Base-by-base conservation (phyloP, 2,329 filamentous ascomycete species). In the Xylaria sp. region DNA sequence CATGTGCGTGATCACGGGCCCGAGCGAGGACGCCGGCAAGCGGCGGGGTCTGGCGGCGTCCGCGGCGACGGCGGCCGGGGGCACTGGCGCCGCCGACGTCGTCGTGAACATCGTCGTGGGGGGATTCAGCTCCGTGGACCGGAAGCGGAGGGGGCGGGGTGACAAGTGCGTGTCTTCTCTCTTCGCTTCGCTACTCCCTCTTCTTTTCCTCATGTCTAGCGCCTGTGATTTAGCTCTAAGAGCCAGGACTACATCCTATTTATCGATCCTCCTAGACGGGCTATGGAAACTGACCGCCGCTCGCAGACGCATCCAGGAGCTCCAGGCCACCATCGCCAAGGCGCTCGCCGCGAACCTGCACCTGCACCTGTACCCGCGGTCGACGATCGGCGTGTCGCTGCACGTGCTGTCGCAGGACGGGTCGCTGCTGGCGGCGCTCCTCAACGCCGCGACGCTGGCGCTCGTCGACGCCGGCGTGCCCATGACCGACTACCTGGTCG, bases 401-500 rank as follows among this genome's bases (percentile, higher is more conserved):
- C 92, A 97, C 75, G 88, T 99, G 35, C 87, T 99, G 44, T 91
- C 90, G 0, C 89, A 96, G 68, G 95, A 99, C 75, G 95, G 95
- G 27, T 93, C 91, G 0, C 84, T 98, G 2, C 87, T 99, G 19
- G 93, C 94, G 0, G 90, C 93, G 0, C 92, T 94, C 46, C 82
- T 98, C 69, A 99, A 99, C 72, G 95, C 95, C 3, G 87, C 91
- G 0, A 97, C 94, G 0, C 86, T 99, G 11, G 95, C 95, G 0
- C 86, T 98, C 21, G 89, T 98, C 64, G 95, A 99, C 74, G 95
- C 95, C 0, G 95, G 95, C 54, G 90, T 99, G 19, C 95, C 95
- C 23, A 97, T 98, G 93, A 87, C 88, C 2, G 92, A 96, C 73
- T 96, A 97, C 74, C 85, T 98, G 2, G 88, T 89, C 21, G 92